These are phyloP conservation scores for Nicotiana tabacum DNA, from an alignment of 257 asterid species.

Conservation along the genomic window DNA sequence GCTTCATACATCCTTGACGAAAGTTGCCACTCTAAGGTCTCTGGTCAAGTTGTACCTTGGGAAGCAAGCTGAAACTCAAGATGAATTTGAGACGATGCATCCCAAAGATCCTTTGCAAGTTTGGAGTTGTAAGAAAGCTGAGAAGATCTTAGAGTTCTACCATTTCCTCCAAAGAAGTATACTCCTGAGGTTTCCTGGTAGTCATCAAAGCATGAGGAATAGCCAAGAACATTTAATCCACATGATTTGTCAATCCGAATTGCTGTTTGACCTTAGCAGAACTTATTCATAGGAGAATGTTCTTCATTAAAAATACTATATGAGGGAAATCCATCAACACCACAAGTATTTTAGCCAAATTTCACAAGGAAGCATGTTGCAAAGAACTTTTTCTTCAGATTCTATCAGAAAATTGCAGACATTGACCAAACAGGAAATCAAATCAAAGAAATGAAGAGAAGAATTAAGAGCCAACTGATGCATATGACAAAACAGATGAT, in stretches of 20 bases:
- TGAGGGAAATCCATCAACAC: not conserved
- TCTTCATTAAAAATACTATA: not conserved
- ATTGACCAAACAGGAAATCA: not conserved
- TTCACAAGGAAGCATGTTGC: not conserved
- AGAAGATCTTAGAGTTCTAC: constrained; percentile 54
- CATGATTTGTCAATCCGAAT: not conserved
- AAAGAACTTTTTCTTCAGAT: not conserved
- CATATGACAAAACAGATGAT: not conserved
- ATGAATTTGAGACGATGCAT: constrained; percentile 51
- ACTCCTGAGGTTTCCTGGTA: constrained; percentile 74
- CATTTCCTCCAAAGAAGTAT: constrained; percentile 81
- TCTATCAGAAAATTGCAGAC: not conserved
- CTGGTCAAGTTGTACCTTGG: constrained; percentile 5
- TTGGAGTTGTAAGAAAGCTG: constrained; percentile 45
- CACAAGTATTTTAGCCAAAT: not conserved
- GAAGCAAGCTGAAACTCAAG: constrained; percentile 40
- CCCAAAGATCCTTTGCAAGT: constrained; percentile 70
- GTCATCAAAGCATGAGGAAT: not conserved
- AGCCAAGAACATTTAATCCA: not conserved
- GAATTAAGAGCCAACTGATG: not conserved
- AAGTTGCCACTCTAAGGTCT: not conserved
- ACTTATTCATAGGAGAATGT: not conserved
- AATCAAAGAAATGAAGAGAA: not conserved
- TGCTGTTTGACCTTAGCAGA: not conserved
- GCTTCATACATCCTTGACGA: not conserved